Conservation (phyloP, 192 early-diverging fungal species). For the Geranomyces michiganensis region DNA sequence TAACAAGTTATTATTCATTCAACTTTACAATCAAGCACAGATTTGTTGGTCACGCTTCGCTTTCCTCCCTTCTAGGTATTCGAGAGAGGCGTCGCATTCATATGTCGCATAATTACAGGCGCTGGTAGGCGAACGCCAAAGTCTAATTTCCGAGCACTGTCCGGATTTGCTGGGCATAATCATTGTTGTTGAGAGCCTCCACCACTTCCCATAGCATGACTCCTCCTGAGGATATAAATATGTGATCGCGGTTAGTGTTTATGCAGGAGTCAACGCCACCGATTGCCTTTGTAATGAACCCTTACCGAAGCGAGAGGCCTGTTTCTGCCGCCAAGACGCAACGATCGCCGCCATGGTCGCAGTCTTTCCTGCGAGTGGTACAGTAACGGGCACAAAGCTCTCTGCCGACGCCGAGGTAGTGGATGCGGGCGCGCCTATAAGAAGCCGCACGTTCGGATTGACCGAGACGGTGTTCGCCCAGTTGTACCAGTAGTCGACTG, state of each 20-base stretch:
- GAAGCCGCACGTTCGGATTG: slow-evolving; percentile 30
- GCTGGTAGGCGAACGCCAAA: too few species aligned
- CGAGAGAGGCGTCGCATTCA: too few species aligned
- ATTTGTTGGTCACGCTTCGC: too few species aligned
- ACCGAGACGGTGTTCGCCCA: slow-evolving; percentile 32
- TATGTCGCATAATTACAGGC: too few species aligned
- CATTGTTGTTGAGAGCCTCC: slow-evolving; percentile 1
- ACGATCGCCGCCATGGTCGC: slow-evolving; percentile 17
- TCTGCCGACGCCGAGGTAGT: slow-evolving; percentile 14
- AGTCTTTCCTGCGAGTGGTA: not conserved
- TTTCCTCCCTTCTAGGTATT: too few species aligned
- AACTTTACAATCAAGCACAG: too few species aligned
- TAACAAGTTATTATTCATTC: too few species aligned
- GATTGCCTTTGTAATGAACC: too few species aligned
- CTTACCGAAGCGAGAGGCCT: slow-evolving; percentile 18
- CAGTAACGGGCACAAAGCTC: slow-evolving; percentile 17
- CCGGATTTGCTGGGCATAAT: slow-evolving; percentile 18
- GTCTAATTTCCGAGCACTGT: not conserved
- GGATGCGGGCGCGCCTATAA: slow-evolving; percentile 22
- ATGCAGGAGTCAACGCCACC: too few species aligned
- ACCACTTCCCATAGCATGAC: slow-evolving; percentile 33
- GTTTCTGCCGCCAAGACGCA: not conserved
- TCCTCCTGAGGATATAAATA: slow-evolving; percentile 13
- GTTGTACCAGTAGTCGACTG: slow-evolving; percentile 28
- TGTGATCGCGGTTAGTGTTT: too few species aligned